phyloP scores from a whole-genome alignment of 768 basidiomycete species.

The Guyanaporus albipodus region DNA sequence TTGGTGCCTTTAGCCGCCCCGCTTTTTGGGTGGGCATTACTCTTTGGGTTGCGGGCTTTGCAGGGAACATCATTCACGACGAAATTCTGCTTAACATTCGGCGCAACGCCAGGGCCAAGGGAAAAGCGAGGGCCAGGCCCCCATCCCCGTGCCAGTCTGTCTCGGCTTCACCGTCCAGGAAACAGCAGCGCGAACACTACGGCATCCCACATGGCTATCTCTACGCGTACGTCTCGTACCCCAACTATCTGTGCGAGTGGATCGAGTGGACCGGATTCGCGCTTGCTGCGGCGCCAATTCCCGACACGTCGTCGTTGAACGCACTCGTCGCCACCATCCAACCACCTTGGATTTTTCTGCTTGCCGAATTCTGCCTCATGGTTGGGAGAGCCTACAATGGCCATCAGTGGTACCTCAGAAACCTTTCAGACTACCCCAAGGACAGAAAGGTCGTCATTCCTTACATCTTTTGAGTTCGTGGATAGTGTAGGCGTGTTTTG shows the following conservation, averaged over 20 bases:
- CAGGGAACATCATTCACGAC: conserved; percentile 84
- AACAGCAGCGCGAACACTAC: conserved; percentile 50
- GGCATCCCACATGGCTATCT: conserved; percentile 77
- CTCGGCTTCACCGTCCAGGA: conserved; percentile 16
- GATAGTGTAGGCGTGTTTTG: neutral
- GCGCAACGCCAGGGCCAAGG: conserved; percentile 48
- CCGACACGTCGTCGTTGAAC: conserved; percentile 31
- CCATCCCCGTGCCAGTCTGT: too few species aligned
- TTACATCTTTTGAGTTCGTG: conserved; percentile 49
- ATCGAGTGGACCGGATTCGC: conserved; percentile 90
- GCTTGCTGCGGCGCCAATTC: conserved; percentile 61
- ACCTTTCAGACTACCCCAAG: conserved; percentile 78
- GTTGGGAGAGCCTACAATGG: conserved; percentile 76
- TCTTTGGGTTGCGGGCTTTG: conserved; percentile 69
- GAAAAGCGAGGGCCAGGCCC: conserved; percentile 26
- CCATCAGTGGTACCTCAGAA: conserved; percentile 79
- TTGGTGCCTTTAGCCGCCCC: conserved; percentile 29
- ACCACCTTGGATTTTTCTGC: conserved; percentile 80
- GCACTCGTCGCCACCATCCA: conserved; percentile 41
- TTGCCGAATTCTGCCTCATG: conserved; percentile 74
- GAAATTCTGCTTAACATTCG: conserved; percentile 84
- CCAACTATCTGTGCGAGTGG: conserved; percentile 96
- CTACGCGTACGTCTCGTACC: conserved; percentile 79
- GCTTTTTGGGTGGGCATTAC: conserved; percentile 60
- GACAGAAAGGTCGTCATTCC: conserved; percentile 80